phyloP scores from a whole-genome alignment of 1,284 basidiomycete genomes.

The Pseudozyma tsukubaensis region DNA sequence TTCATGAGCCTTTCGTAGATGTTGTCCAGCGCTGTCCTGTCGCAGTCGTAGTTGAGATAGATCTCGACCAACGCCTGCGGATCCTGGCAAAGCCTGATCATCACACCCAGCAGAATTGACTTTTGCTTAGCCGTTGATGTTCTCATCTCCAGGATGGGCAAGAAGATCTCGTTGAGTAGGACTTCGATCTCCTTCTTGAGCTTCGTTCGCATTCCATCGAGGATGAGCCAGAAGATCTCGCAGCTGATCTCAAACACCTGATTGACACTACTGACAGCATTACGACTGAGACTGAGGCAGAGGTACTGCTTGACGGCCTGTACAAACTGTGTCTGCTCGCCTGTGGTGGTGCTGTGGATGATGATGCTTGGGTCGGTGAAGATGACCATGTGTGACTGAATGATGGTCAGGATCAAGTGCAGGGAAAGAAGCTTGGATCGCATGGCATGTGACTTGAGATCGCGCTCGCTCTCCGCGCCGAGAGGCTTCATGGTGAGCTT shows the following conservation, averaged over 20 bases:
- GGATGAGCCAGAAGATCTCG: conserved; percentile 97
- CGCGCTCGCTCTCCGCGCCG: conserved; percentile 65
- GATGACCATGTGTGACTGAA: conserved; percentile 63
- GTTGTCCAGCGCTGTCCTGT: conserved; percentile 67
- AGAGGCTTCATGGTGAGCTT: conserved; percentile 68
- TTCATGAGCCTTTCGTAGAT: conserved; percentile 69
- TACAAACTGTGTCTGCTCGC: conserved; percentile 67
- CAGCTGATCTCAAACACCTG: conserved; percentile 98
- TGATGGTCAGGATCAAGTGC: conserved; percentile 65
- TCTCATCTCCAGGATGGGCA: conserved; percentile 98
- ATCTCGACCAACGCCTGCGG: conserved; percentile 68
- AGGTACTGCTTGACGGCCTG: conserved; percentile 71
- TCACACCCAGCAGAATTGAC: conserved; percentile 61
- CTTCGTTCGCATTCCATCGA: conserved; percentile 92
- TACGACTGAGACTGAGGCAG: conserved; percentile 90
- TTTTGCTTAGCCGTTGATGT: conserved; percentile 87
- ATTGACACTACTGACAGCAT: conserved; percentile 92
- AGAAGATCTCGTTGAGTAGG: conserved; percentile 96
- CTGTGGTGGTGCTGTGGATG: conserved; percentile 65
- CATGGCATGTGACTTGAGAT: conserved; percentile 67
- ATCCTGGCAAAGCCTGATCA: conserved; percentile 65
- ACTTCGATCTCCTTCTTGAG: conserved; percentile 99
- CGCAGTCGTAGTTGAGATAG: conserved; percentile 69
- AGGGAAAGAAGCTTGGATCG: conserved; percentile 67
- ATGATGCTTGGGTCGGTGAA: conserved; percentile 64